Conservation (phyloP, 2,329 filamentous ascomycete genomes). For the Aureobasidium musti region DNA sequence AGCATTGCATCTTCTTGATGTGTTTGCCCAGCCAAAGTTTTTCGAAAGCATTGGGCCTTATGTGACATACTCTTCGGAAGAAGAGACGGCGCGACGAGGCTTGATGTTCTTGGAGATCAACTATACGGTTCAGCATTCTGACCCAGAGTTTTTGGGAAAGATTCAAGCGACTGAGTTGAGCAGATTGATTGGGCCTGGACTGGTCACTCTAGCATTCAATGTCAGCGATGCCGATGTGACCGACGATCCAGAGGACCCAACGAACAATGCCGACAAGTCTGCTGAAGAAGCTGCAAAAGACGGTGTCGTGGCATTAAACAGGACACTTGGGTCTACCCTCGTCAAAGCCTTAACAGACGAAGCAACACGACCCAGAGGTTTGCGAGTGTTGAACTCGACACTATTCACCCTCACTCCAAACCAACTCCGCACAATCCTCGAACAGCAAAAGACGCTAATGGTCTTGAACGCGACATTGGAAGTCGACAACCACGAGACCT, state of each 20-base stretch:
- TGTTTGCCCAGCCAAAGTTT: slow-evolving; percentile 49
- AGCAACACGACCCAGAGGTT: slow-evolving; percentile 39
- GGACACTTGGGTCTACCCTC: slow-evolving; percentile 36
- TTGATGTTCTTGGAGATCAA: slow-evolving; percentile 51
- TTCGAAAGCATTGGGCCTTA: slow-evolving; percentile 40
- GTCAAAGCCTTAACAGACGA: slow-evolving; percentile 42
- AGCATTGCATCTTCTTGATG: slow-evolving; percentile 53
- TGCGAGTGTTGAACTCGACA: slow-evolving; percentile 46
- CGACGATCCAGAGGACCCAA: slow-evolving; percentile 34
- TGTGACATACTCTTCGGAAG: slow-evolving; percentile 37
- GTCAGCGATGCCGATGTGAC: slow-evolving; percentile 41
- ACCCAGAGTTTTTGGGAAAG: slow-evolving; percentile 47
- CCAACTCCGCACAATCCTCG: slow-evolving; percentile 43
- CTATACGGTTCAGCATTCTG: slow-evolving; percentile 51
- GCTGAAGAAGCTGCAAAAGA: slow-evolving; percentile 39
- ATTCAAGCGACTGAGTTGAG: slow-evolving; percentile 45
- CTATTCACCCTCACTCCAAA: slow-evolving; percentile 45
- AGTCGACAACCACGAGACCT: slow-evolving; percentile 42
- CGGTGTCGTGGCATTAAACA: slow-evolving; percentile 44
- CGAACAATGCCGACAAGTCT: slow-evolving; percentile 35
- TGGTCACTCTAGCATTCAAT: slow-evolving; percentile 46
- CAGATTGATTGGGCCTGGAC: slow-evolving; percentile 41
- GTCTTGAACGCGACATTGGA: slow-evolving; percentile 45
- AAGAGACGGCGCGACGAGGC: slow-evolving; percentile 33
- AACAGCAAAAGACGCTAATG: slow-evolving; percentile 44